Evolutionary conservation across 176 grass and related monocot genomes (phyloP).

Genomic region (Thalia dealbata): DNA sequence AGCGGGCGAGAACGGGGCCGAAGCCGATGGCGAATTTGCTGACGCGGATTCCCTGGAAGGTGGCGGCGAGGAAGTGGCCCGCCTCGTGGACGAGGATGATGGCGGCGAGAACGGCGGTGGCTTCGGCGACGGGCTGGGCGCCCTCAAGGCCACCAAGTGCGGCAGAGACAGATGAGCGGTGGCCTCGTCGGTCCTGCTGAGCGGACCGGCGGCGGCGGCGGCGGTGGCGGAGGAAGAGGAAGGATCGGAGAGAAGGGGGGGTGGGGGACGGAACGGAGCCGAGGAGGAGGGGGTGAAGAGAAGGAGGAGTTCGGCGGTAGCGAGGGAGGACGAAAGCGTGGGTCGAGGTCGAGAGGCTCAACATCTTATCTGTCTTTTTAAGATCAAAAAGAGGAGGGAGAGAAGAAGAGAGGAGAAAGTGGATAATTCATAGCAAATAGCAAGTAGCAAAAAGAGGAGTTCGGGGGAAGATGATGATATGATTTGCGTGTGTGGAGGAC

Average conservation of each 20-base stretch:
- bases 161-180: not conserved
- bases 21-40: conserved; percentile 92
- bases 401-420: conserved; percentile 13
- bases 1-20: conserved; percentile 64
- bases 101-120: conserved; percentile 69
- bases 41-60: conserved; percentile 72
- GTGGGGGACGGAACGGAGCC: conserved; percentile 11
- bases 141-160: conserved; percentile 31
- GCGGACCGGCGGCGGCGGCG: conserved; percentile 4
- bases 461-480: not conserved
- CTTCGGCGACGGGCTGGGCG: conserved; percentile 51
- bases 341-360: not conserved
- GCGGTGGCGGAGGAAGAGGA: conserved; percentile 3
- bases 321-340: not conserved
- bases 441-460: not conserved
- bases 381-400: conserved; percentile 20
- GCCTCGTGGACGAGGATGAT: conserved; percentile 88
- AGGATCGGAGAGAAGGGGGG: not conserved
- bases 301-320: conserved; percentile 6
- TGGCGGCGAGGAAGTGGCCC: conserved; percentile 75
- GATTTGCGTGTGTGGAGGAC: not conserved
- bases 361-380: not conserved
- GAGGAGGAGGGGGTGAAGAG: conserved; percentile 3
- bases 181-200: not conserved
- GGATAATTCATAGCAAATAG: not conserved